Percentiles rank a stretch among this genome's conserved stretches.
These are phyloP conservation scores for Hanseniaspora lachancei DNA, from an alignment of 805 yeast species.

Conservation along the genomic window DNA sequence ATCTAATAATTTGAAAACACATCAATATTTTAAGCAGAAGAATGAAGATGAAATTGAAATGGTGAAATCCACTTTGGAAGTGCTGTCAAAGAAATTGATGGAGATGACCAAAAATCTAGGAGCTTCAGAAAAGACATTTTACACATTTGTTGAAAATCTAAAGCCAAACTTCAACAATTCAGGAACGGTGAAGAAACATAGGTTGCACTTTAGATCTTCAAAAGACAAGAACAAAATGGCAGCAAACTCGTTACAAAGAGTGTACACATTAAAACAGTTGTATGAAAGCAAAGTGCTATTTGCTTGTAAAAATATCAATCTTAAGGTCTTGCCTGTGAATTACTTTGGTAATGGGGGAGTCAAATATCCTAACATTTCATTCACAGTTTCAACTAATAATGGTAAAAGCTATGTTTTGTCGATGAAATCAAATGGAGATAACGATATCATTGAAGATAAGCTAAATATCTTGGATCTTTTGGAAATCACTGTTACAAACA, in stretches of 20 bases:
- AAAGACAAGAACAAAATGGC: conserved; percentile 60
- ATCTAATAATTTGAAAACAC: conserved; percentile 61
- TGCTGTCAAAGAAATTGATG: conserved; percentile 35
- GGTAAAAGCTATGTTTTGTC: conserved; percentile 58
- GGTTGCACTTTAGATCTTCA: conserved; percentile 52
- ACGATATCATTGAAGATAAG: conserved; percentile 29
- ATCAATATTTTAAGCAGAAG: conserved; percentile 37
- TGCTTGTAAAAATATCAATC: conserved; percentile 43
- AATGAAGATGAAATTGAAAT: conserved; percentile 35
- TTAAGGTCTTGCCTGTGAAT: conserved; percentile 28
- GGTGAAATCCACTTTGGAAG: conserved; percentile 33
- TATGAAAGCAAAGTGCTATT: conserved; percentile 57
- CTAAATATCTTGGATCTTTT: conserved; percentile 61
- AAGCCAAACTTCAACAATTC: conserved; percentile 29
- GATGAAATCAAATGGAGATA: conserved; percentile 30
- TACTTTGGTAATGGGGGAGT: conserved; percentile 33
- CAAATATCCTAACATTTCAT: conserved; percentile 52
- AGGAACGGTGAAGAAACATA: conserved; percentile 46
- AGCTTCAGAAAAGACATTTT: conserved; percentile 36
- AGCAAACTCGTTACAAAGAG: conserved; percentile 36
- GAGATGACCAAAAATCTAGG: conserved; percentile 32
- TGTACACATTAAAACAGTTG: conserved; percentile 57
- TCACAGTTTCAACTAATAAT: conserved; percentile 61
- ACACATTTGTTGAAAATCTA: conserved; percentile 37
- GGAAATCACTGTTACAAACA: conserved; percentile 47